A percentile compares a stretch with the other conserved stretches of the same genome.
phyloP scores from a whole-genome alignment of 1,284 basidiomycete genomes.

The Hortiboletus rubellus region DNA sequence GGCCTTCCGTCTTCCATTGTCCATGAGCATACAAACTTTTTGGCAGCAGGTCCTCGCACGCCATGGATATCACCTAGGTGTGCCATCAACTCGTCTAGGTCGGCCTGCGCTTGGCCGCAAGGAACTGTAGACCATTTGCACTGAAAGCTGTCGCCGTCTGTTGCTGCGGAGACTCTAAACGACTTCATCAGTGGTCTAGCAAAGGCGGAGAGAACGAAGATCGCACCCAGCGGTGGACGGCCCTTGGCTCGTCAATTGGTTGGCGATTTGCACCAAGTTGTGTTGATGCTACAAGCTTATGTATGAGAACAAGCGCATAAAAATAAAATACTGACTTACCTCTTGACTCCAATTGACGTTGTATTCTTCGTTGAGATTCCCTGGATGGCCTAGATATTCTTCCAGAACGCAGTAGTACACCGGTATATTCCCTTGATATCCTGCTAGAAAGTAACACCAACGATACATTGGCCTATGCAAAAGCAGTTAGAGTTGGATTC shows the following conservation, averaged over 20 bases:
- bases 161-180: neutral
- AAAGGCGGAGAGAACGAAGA: neutral
- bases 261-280: neutral
- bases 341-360: conserved; percentile 6
- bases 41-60: neutral
- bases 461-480: neutral
- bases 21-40: conserved; percentile 7
- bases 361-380: neutral
- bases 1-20: fast-evolving
- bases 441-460: neutral
- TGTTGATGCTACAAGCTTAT: conserved; percentile 6
- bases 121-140: conserved; percentile 9
- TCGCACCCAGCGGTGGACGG: neutral
- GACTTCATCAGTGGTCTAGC: neutral
- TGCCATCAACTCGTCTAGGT: conserved; percentile 4
- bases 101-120: neutral
- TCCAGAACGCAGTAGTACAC: too few species aligned
- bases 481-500: neutral
- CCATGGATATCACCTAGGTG: conserved; percentile 3
- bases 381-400: neutral
- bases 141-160: neutral
- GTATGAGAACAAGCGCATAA: neutral
- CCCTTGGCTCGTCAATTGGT: neutral
- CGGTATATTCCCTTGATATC: too few species aligned
- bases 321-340: neutral